Evolutionary conservation across 2,329 filamentous ascomycete genomes (phyloP).

Genomic region (Botrytis galanthina): DNA sequence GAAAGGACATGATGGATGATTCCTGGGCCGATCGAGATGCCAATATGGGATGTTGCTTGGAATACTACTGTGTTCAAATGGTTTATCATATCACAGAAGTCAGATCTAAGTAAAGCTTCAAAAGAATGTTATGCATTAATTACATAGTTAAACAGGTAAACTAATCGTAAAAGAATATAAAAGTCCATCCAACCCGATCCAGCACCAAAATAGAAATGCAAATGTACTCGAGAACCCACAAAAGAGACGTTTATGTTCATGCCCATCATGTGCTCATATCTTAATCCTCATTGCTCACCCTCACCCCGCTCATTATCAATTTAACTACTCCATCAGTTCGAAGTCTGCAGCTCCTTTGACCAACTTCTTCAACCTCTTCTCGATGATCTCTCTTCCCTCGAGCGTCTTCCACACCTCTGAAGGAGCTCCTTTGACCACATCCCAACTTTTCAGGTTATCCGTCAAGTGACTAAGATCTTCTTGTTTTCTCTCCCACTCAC

Average conservation of each 20-base stretch:
- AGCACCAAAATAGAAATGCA: constrained; percentile 7
- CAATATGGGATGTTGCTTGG: neutral
- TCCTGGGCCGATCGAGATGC: neutral
- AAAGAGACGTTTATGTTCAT: neutral
- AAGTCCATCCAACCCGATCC: constrained; percentile 2
- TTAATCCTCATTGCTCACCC: neutral
- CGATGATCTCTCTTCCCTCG: constrained; percentile 71
- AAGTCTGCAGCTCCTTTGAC: constrained; percentile 42
- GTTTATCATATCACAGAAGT: neutral
- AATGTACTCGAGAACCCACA: neutral
- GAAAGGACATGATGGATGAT: neutral
- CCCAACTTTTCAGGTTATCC: constrained; percentile 76
- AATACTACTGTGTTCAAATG: neutral
- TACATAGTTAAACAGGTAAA: neutral
- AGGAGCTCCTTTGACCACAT: constrained; percentile 79
- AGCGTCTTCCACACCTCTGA: constrained; percentile 81
- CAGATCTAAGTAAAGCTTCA: neutral
- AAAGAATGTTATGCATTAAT: constrained; percentile 6
- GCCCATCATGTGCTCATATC: neutral
- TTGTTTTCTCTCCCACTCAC: constrained; percentile 80
- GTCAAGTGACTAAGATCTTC: constrained; percentile 80
- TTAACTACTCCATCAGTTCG: neutral
- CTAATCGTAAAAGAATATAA: constrained; percentile 1
- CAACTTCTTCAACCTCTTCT: constrained; percentile 72
- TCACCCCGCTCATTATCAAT: neutral